Evolutionary conservation across 2,329 filamentous ascomycete species (phyloP), one percentile per base, ranked within the genome.

Genomic region (Alternaria sp.): DNA sequence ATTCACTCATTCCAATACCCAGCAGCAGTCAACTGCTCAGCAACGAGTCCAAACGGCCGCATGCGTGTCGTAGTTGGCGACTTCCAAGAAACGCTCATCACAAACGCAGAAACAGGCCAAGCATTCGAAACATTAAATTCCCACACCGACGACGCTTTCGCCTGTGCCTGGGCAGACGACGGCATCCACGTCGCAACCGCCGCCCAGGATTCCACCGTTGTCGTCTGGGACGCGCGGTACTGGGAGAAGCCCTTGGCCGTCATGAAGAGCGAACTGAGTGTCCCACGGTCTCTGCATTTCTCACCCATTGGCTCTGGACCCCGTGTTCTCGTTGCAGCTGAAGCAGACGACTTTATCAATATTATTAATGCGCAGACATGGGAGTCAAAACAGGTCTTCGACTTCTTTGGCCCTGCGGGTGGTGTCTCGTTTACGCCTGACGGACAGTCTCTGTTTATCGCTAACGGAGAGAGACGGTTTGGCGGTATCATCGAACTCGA

Each of bases 151-250:
- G 91, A 85, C 66, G 90, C 88, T 2, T 94, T 94, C 70, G 88
- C 91, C 2, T 93, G 90, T 70, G 91, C 90, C 66, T 94, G 91
- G 91, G 89, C 91, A 18, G 88, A 90, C 54, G 89, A 94, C 72
- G 91, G 91, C 32, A 88, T 88, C 80, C 89, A 88, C 12, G 85
- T 94, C 20, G 91, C 91, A 12, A 94, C 91, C 0, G 91, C 89
- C 22, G 90, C 89, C 62, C 91, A 94, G 76, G 91, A 94, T 75
- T 89, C 85, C 73, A 85, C 84, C 28, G 84, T 94, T 66, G 87
- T 88, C 64, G 87, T 94, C 49, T 94, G 90, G 88, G 91, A 94
- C 74, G 89, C 91, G 7, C 85, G 91, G 8, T 87, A 86, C 54
- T 92, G 90, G 89, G 83, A 79, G 44, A 80, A 84, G 55, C 83